Evolutionary conservation across 1,284 basidiomycete species (phyloP), one percentile per base, ranked within the genome.

Genomic region (Ganoderma lucidum): DNA sequence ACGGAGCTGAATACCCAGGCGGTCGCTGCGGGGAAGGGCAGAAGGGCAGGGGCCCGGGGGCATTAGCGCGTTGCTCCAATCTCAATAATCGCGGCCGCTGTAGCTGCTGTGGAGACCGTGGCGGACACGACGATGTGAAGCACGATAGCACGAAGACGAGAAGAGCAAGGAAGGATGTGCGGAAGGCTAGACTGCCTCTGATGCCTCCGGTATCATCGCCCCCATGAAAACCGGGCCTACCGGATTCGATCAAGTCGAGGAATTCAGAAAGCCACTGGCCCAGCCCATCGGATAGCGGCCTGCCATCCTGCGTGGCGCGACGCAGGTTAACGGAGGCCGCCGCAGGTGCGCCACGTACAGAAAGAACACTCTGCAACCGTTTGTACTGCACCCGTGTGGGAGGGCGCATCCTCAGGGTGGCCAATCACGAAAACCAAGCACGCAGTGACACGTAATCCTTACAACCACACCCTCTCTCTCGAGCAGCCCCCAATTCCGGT

Each of bases 1-100:
- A 96, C 85, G 71, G 88, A 87, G 17, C 87, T 81, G 67, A 93
- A 92, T 63, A 97, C 90, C 79, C 92, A 98, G n/a, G 96, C 95
- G 9, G 92, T 93, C 45, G 91, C 96, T 96, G 73, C 63, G 55
- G 35, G 28, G 23, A 23, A 59, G n/a, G 28, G 51, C 8, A 53
- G 37, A 32, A 41, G n/a, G 8, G 45, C 45, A 8, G 23, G 23
- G 23, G 23, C 23, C 23, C 32, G 66, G 66, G 32, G 42, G 58
- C 30, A 55, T 68, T 55, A 68, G 63, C 44, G 53, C 37, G 17
- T 19, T 58, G 48, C 45, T 55, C 45, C 17, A 28, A 39, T 23
- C 23, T 17, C 32, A 53, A 32, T 28, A 53, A 56, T 39, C 10
- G 42, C 35, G 35, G n/a, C 41, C 15, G 60, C 28, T 12, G 56